Evolutionary conservation across 345 rosid species (phyloP), one percentile per base, ranked within the genome.

Genomic region (Crucihimalaya himalaica): DNA sequence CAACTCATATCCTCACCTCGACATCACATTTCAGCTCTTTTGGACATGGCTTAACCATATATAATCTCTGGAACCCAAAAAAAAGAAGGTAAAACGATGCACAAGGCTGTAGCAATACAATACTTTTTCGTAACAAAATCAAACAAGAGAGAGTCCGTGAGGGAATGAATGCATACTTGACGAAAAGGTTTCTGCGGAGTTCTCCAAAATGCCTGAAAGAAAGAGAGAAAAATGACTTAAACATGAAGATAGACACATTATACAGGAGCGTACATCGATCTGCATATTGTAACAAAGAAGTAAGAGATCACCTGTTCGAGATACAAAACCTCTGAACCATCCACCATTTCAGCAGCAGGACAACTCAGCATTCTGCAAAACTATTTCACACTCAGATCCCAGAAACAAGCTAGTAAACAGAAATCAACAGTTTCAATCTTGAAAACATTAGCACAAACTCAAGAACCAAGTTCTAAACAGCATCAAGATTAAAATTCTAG

Each of bases 171-270:
- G 16, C 59, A 60, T 72, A 93, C 98, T 92, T 89, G 96, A 37
- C 97, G 89, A 78, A 90, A 93, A 18, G 97, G 98, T 83, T 90
- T 93, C 72, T 87, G 88, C 45, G 93, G 97, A 81, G 96, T 88
- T 58, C 98, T 83, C 93, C 93, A 87, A 77, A 93, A 93, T 40
- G 97, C 93, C 98, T 86, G 79, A 58, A 62, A 62, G 8, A 6
- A n/a, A 14, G 16, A 62, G 18, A n/a, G 13, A 42, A 40, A 9
- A 42, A 9, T 25, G 10, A 5, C 51, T 8, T 42, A 42, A 42
- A 65, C 34, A 52, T 31, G 39, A 55, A 29, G 27, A 20, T 6
- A 39, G 57, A 39, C 61, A 63, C 25, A 57, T 11, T 15, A 23
- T 23, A 23, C 25, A 23, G 25, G 25, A 23, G 25, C 8, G 8